phyloP scores from a whole-genome alignment of 2,329 filamentous ascomycete genomes.

The Apiospora rasikravindrae region DNA sequence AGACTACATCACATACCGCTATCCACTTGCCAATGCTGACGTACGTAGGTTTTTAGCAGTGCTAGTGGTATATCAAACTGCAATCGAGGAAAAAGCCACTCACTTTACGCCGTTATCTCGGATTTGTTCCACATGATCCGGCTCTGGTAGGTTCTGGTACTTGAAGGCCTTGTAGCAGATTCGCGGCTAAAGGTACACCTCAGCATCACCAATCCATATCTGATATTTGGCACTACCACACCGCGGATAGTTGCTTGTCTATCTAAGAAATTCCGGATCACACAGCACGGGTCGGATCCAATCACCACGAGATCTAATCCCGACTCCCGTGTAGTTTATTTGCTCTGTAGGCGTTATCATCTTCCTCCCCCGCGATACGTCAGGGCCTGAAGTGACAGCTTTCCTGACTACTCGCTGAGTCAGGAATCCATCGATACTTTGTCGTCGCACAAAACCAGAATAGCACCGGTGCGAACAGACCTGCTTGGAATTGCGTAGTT shows the following conservation, averaged over 20 bases:
- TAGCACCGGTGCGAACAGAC: slow-evolving; percentile 1
- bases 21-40: neutral
- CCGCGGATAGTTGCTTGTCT: slow-evolving; percentile 34
- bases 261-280: slow-evolving; percentile 27
- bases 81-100: neutral
- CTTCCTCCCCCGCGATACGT: slow-evolving; percentile 28
- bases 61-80: neutral
- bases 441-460: slow-evolving; percentile 14
- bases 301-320: slow-evolving; percentile 31
- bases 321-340: slow-evolving; percentile 31
- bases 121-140: neutral
- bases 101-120: neutral
- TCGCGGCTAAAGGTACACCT: neutral
- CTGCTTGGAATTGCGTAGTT: slow-evolving; percentile 1
- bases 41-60: neutral
- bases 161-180: neutral
- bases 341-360: slow-evolving; percentile 26
- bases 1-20: neutral
- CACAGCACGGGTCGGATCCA: slow-evolving; percentile 32
- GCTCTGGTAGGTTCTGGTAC: neutral
- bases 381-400: slow-evolving; percentile 27
- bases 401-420: slow-evolving; percentile 32
- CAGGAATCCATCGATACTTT: slow-evolving; percentile 21
- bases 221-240: slow-evolving; percentile 28
- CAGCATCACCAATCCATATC: slow-evolving; percentile 22